A percentile compares a stretch with the other conserved stretches of the same genome.
Evolutionary conservation across 2,329 filamentous ascomycete genomes (phyloP).

Genomic region (Talaromyces pinophilus): DNA sequence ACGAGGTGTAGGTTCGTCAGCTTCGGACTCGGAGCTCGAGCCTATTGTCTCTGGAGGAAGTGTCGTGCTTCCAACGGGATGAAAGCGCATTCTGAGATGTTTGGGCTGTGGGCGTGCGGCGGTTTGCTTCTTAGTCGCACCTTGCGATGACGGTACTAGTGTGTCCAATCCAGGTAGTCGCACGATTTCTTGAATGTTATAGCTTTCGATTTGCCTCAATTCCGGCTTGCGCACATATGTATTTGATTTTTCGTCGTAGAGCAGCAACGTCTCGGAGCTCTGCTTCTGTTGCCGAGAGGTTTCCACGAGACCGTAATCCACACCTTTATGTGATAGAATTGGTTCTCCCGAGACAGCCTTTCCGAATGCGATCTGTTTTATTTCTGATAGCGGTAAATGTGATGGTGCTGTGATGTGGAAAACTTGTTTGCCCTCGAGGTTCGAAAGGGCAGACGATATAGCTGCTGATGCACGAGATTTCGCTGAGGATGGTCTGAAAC

Average conservation of each 20-base stretch:
- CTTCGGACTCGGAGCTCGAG: constrained; percentile 41
- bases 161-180: constrained; percentile 33
- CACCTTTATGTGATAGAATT: constrained; percentile 45
- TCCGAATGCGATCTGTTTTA: constrained; percentile 48
- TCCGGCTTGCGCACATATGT: constrained; percentile 33
- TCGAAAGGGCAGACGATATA: constrained; percentile 37
- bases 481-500: constrained; percentile 44
- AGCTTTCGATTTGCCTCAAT: constrained; percentile 34
- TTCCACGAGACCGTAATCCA: constrained; percentile 44
- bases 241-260: constrained; percentile 41
- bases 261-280: constrained; percentile 36
- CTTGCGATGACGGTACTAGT: constrained; percentile 27
- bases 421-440: constrained; percentile 49
- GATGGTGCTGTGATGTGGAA: constrained; percentile 52
- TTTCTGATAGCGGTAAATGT: constrained; percentile 45
- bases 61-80: constrained; percentile 42
- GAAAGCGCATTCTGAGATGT: constrained; percentile 49
- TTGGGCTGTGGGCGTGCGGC: constrained; percentile 43
- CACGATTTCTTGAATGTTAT: constrained; percentile 42
- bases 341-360: constrained; percentile 45
- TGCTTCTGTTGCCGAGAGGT: constrained; percentile 36
- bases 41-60: constrained; percentile 39
- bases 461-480: constrained; percentile 36
- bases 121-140: constrained; percentile 35
- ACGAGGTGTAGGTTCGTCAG: constrained; percentile 35